phyloP scores from a whole-genome alignment of 345 rosid genomes.

The Trapa incisa region DNA sequence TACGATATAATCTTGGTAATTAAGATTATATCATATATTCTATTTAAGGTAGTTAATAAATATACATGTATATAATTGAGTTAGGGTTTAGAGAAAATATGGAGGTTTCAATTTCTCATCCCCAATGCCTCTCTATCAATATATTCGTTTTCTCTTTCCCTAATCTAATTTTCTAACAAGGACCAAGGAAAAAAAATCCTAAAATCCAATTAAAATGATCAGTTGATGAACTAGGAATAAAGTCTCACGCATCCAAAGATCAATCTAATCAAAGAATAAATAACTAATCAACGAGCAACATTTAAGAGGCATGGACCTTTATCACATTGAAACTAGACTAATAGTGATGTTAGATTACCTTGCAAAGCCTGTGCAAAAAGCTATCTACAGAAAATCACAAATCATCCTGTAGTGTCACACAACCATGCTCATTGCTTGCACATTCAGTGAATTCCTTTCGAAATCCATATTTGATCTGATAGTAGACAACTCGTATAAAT shows the following conservation, averaged over 20 bases:
- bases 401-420: conserved; percentile 53
- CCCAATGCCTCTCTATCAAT: too few relatives aligned
- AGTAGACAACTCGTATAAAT: conserved; percentile 71
- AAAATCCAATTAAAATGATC: conserved; percentile 13
- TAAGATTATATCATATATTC: too few relatives aligned
- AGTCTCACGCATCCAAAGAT: neutral
- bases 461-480: conserved; percentile 82
- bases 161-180: too few relatives aligned
- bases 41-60: too few relatives aligned
- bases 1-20: too few relatives aligned
- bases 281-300: neutral
- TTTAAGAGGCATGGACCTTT: neutral
- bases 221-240: neutral
- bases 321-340: conserved; percentile 2
- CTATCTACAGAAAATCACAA: conserved; percentile 77
- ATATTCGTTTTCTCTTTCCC: too few relatives aligned
- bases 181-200: conserved; percentile 74
- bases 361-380: conserved; percentile 66
- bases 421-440: conserved; percentile 31
- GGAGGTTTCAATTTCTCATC: too few relatives aligned
- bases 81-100: too few relatives aligned
- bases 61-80: too few relatives aligned
- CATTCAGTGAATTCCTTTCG: conserved; percentile 37
- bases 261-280: neutral
- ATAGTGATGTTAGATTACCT: conserved; percentile 27